phyloP scores from a whole-genome alignment of 495 filamentous ascomycete species.

The Neurospora sp. region DNA sequence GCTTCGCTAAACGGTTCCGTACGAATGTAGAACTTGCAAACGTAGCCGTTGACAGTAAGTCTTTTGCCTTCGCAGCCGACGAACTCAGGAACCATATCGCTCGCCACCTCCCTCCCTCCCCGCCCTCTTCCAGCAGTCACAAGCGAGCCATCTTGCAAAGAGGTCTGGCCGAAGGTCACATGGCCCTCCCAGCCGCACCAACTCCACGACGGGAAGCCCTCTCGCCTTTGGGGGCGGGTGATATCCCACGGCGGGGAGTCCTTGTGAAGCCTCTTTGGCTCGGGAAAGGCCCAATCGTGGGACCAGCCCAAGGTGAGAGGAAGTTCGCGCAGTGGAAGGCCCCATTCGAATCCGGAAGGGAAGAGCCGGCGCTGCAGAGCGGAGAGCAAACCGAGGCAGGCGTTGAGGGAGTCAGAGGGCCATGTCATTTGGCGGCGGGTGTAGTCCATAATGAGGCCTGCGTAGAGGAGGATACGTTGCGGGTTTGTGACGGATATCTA shows the following conservation, averaged over 20 bases:
- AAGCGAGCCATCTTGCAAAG: neutral
- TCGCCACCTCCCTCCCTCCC: neutral
- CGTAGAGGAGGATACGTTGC: neutral
- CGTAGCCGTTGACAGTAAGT: constrained; percentile 1
- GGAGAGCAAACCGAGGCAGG: constrained; percentile 3
- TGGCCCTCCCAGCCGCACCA: constrained; percentile 12
- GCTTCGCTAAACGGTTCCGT: constrained; percentile 12
- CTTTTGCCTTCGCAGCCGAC: neutral
- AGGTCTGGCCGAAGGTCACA: neutral
- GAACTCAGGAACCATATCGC: constrained; percentile 2
- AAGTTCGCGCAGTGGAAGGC: constrained; percentile 2
- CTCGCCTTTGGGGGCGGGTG: neutral
- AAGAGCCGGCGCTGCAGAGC: neutral
- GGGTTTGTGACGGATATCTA: neutral
- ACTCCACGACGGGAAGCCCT: constrained; percentile 6
- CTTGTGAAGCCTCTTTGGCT: neutral
- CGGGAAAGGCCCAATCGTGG: neutral
- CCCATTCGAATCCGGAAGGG: constrained; percentile 10
- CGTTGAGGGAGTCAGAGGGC: constrained; percentile 11
- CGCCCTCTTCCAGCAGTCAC: neutral
- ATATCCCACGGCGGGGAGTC: neutral
- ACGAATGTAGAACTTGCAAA: constrained; percentile 1
- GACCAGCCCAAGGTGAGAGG: constrained; percentile 7
- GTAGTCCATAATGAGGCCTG: constrained; percentile 2
- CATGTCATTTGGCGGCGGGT: constrained; percentile 9